Evolutionary conservation across 306 rosid genomes (phyloP).

Genomic region (Gillenia trifoliata): DNA sequence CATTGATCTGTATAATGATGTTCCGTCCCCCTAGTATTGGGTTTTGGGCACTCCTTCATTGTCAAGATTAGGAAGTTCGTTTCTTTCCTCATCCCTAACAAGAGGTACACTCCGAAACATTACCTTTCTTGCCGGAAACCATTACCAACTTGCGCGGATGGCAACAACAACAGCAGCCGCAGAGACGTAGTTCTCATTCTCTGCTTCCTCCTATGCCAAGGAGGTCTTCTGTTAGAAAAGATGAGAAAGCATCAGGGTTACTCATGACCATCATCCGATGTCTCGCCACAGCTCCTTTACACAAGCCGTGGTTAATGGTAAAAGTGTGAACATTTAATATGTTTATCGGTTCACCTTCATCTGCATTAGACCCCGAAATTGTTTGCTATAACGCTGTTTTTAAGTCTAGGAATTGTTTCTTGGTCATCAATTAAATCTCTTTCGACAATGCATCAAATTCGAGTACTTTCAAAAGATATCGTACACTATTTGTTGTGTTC

Average conservation of each 20-base stretch:
- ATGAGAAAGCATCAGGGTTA: slow-evolving; percentile 40
- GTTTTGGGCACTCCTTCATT: slow-evolving; percentile 74
- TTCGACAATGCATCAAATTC: not conserved
- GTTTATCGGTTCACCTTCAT: not conserved
- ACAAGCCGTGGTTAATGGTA: slow-evolving; percentile 87
- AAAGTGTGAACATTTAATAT: slow-evolving; percentile 2
- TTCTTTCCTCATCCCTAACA: slow-evolving; percentile 79
- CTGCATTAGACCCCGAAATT: not conserved
- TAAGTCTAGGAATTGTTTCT: not conserved
- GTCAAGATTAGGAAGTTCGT: slow-evolving; percentile 86
- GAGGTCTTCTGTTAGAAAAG: slow-evolving; percentile 46
- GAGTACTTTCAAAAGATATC: not conserved
- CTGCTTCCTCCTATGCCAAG: slow-evolving; percentile 62
- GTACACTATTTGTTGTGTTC: not conserved
- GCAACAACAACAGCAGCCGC: slow-evolving; percentile 32
- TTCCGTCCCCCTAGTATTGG: slow-evolving; percentile 90
- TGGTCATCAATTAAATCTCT: not conserved
- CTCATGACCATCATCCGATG: slow-evolving; percentile 58
- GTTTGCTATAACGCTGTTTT: no score
- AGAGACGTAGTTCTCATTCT: slow-evolving; percentile 56
- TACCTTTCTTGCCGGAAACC: slow-evolving; percentile 60
- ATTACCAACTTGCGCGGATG: slow-evolving; percentile 39
- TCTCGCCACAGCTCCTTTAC: slow-evolving; percentile 65
- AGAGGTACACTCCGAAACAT: slow-evolving; percentile 87
- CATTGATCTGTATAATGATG: slow-evolving; percentile 85